Base-by-base conservation (phyloP, 2,329 filamentous ascomycete species). In the Colletotrichum karsti region DNA sequence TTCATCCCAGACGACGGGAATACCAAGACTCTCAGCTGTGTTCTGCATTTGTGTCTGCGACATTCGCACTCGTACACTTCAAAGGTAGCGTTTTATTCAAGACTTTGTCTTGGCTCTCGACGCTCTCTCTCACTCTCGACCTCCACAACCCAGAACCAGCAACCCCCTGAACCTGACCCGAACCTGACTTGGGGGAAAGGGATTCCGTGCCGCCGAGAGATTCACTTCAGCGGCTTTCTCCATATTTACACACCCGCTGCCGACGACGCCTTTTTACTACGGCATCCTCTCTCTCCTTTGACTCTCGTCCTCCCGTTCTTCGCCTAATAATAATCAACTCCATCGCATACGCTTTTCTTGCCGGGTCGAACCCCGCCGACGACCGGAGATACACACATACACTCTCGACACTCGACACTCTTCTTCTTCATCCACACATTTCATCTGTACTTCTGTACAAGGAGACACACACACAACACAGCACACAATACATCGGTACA, bases 31-130 rank as follows among this genome's bases (percentile, higher is more conserved):
- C 20, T 39, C 30, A 37, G 33, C 22, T 18, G 35, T 15, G 35
- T 30, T 22, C 35, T 56, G 13, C 37, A 20, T 42, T 22, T 39
- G 18, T n/a, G n/a, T n/a, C 33, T 54, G 33, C 30, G 33, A 54
- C 51, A 37, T 13, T 22, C 35, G 24, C 30, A 30, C 22, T 5
- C 10, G 15, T n/a, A 42, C 18, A 18, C n/a, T 20, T n/a, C 15
- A 42, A n/a, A 42, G 9, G 12, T 12, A 5, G 37, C 37, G 22
- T 35, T 12, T 56, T 28, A 41, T 42, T 15, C 44, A 51, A 42
- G 44, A 60, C 44, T 13, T n/a, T 60, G 57, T 51, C 57, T 60
- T 60, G 57, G 44, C 57, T 50, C 9, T 51, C 20, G 9, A 58
- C 42, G 28, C 55, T 46, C 28, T 20, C 35, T 46, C 10, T 50